Base-by-base conservation (phyloP, 1,139 yeast genomes). In the Kurtzmaniella quercitrusa region DNA sequence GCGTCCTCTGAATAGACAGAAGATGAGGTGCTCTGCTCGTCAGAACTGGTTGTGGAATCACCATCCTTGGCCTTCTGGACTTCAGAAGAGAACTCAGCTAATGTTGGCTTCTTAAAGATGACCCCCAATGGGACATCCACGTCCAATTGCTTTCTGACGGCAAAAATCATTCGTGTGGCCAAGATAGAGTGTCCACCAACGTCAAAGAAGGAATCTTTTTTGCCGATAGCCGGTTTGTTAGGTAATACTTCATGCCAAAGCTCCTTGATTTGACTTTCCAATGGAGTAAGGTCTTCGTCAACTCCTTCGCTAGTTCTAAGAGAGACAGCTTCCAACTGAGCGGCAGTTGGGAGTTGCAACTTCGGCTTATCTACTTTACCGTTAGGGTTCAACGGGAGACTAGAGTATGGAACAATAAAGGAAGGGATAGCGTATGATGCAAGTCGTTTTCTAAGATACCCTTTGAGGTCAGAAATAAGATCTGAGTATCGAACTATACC, bases 351-450 rank as follows among this genome's bases (percentile, higher is more conserved):
- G 78, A 87, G 89, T 42, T 97, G 98, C 52, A 93, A 73, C 57
- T 93, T 91, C 34, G 98, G 98, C 68, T 94, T 94, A 66, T 94
- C 99, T 43, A 94, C 90, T 66, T 94, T 94, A 57, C 99, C 99
- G 61, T 94, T 94, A 46, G 99, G 99, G 65, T 94, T 94, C 65
- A 94, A 73, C 16, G 98, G 98, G 59, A 94, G 70, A 59, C 82
- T 83, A 27, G 76, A 75, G 70, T 94, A 73, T 23, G 97, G 98
- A 43, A 94, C 93, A 57, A 93, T 82, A 38, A 93, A 75, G 1
- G 96, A 77, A 41, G 99, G 98, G 43, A 94, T 85, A 14, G 98
- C 96, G 63, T 94, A 94, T 10, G 88, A 75, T 0, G 98, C 97
- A 48, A 94, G 76, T 67, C 95, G 84, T 57, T 85, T 87, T 67